Evolutionary conservation across 108 stramenopile species (phyloP), one percentile per base, ranked within the genome.

Genomic region (Nitzschia sp.): DNA sequence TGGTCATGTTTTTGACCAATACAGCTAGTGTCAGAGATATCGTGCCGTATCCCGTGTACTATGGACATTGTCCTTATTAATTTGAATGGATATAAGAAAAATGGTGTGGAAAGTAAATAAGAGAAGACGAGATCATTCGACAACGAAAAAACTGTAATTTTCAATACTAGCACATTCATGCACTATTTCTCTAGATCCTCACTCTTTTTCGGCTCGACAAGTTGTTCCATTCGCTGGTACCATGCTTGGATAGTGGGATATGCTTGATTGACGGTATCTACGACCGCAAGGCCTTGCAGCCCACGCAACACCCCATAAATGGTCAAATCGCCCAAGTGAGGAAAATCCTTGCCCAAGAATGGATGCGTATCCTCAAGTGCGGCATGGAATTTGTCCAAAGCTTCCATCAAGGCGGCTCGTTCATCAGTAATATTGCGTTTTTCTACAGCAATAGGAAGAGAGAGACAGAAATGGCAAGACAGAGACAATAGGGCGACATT

Each of bases 41-140:
- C n/a, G 95, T 97, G 6, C 96, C 97, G 17, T 97, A 95, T 82
- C 97, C 97, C 3, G 81, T 95, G 26, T 91, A 90, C 68, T 95
- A 94, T 28, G 90, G 87, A n/a, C 87, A 93, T 64, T 89, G 91
- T 42, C 89, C 87, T 3, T 94, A 95, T 73, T 97, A 83, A 64
- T 53, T 19, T 54, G 21, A 59, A 59, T 59, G 53, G 17, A 54
- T 54, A 17, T 13, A 54, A 13, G 53, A 26, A 54, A 26, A 26
- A 26, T 23, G 9, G 53, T 54, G 53, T 17, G 17, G 26, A 8
- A 17, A 54, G 53, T 42, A 13, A 42, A 13, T 42, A 6, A 42
- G 38, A 9, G n/a, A n/a, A n/a, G n/a, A n/a, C n/a, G n/a, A n/a
- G n/a, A n/a, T n/a, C n/a, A n/a, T n/a, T n/a, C n/a, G n/a, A n/a